Conservation (phyloP, 164 flowering plant species). For the Malania oleifera region DNA sequence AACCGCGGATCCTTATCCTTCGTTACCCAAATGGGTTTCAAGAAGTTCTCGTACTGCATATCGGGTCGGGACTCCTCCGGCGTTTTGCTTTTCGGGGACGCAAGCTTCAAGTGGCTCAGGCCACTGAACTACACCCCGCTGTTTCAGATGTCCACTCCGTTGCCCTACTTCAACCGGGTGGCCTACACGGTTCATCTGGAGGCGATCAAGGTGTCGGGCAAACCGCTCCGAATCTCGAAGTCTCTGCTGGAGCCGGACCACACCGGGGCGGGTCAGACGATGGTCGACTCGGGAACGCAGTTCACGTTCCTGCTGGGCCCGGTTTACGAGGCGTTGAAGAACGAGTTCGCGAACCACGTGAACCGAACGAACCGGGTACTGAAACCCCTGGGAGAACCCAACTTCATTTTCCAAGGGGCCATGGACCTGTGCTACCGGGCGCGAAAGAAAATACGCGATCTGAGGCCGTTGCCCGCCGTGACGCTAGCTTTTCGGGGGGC, state of each 20-base stretch:
- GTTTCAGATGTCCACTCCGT: conserved; percentile 41
- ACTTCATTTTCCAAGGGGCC: conserved; percentile 68
- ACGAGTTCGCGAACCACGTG: conserved; percentile 49
- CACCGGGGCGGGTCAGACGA: conserved; percentile 91
- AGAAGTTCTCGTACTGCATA: conserved; percentile 75
- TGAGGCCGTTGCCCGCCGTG: conserved; percentile 51
- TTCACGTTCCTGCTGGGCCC: conserved; percentile 74
- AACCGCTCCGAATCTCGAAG: conserved; percentile 44
- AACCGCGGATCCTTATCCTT: conserved; percentile 81
- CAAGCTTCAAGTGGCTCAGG: conserved; percentile 31
- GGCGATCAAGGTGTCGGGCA: conserved; percentile 52
- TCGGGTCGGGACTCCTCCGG: conserved; percentile 59
- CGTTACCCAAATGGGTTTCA: conserved; percentile 55
- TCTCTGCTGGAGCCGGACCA: conserved; percentile 71
- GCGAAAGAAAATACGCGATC: conserved; percentile 11
- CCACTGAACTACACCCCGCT: conserved; percentile 67
- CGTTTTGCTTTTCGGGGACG: conserved; percentile 52
- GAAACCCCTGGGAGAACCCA: conserved; percentile 37
- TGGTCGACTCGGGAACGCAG: conserved; percentile 88
- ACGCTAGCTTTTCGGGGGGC: conserved; percentile 68
- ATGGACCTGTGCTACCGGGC: conserved; percentile 72
- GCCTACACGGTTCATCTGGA: conserved; percentile 76
- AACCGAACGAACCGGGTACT: conserved; percentile 40
- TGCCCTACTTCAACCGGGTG: conserved; percentile 64
- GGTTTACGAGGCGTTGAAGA: conserved; percentile 55